Conservation (phyloP, 306 rosid species). For the Sphenostylis stenocarpa region DNA sequence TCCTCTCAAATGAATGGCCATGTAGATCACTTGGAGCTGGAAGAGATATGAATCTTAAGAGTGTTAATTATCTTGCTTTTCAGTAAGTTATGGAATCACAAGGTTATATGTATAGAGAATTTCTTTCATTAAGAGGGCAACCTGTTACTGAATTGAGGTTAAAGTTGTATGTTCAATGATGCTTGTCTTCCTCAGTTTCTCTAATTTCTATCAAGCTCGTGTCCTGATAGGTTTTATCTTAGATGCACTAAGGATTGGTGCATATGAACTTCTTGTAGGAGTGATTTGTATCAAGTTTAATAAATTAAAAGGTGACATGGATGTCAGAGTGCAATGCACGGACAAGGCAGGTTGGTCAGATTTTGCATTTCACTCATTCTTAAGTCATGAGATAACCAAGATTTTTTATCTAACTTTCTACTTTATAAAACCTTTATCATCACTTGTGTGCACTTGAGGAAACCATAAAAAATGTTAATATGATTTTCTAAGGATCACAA, state of each 20-base stretch:
- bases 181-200: too few relatives aligned
- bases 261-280: too few relatives aligned
- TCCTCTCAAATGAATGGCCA: background rate
- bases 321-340: too few relatives aligned
- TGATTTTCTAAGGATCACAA: background rate
- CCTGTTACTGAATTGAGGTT: background rate
- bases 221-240: too few relatives aligned
- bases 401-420: background rate
- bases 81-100: background rate
- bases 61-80: conserved; percentile 7
- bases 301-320: too few relatives aligned
- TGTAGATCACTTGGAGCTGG: background rate
- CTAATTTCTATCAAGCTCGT: too few relatives aligned
- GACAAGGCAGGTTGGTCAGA: background rate
- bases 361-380: background rate
- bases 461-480: background rate
- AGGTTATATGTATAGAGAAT: background rate
- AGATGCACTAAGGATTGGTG: too few relatives aligned
- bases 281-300: too few relatives aligned
- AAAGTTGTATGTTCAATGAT: conserved; percentile 2
- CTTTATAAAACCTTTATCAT: background rate
- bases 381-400: background rate
- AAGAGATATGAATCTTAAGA: background rate
- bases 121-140: background rate
- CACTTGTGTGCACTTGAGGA: background rate